phyloP scores from a whole-genome alignment of 768 basidiomycete genomes.

The Suillus plorans region DNA sequence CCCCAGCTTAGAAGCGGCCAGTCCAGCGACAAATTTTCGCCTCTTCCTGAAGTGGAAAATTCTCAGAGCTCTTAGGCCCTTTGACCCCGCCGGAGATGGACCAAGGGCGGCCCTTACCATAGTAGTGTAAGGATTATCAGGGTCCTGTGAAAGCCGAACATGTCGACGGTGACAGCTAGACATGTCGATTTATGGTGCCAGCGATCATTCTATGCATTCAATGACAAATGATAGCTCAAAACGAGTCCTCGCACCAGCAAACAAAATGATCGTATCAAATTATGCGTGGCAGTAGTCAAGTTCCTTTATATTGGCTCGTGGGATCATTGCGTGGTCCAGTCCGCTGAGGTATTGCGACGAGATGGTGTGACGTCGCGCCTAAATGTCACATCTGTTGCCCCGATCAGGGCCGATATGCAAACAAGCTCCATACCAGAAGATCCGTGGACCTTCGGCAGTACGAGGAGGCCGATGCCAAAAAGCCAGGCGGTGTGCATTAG shows the following conservation, averaged over 20 bases:
- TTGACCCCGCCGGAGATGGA: neutral
- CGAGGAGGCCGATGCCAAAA: neutral
- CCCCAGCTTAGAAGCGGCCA: too few relatives aligned
- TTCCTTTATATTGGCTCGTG: neutral
- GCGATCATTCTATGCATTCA: neutral
- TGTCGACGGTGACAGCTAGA: neutral
- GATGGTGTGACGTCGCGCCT: conserved; percentile 1
- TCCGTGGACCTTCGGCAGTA: neutral
- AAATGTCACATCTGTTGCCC: too few relatives aligned
- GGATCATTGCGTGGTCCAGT: neutral
- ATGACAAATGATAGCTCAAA: neutral
- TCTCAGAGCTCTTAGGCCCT: too few relatives aligned
- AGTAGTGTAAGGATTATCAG: neutral
- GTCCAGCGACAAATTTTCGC: too few relatives aligned
- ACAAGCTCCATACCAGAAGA: neutral
- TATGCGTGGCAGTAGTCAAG: conserved; percentile 2
- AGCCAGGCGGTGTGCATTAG: neutral
- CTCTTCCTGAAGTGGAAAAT: too few relatives aligned
- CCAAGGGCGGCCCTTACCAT: neutral
- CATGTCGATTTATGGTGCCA: neutral
- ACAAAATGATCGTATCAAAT: neutral
- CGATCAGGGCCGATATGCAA: neutral
- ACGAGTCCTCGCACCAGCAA: conserved; percentile 1
- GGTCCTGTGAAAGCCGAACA: neutral
- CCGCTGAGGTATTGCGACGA: neutral